Evolutionary conservation across 129 eudicot genomes (phyloP).

Genomic region (Tagetes patula): DNA sequence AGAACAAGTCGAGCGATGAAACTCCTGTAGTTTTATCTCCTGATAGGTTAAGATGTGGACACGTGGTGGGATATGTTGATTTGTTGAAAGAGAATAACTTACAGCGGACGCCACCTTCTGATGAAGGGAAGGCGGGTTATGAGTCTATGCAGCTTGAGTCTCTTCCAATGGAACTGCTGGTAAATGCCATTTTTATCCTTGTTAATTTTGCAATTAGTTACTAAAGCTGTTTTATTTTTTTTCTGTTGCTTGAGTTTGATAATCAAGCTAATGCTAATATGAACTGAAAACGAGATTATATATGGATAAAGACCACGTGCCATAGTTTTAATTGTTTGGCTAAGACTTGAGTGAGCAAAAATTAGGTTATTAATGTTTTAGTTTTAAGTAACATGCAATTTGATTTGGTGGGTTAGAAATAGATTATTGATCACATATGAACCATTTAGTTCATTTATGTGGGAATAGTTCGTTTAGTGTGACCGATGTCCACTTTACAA

Average conservation of each 20-base stretch:
- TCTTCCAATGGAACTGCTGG: slow-evolving; percentile 77
- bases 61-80: slow-evolving; percentile 32
- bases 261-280: neutral
- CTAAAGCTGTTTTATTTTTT: neutral
- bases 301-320: neutral
- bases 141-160: slow-evolving; percentile 67
- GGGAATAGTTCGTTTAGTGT: neutral
- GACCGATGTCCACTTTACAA: neutral
- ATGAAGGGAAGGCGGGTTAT: slow-evolving; percentile 34
- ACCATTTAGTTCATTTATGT: neutral
- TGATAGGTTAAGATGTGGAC: slow-evolving; percentile 38
- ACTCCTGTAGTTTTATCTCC: slow-evolving; percentile 53
- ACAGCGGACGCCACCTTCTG: slow-evolving; percentile 49
- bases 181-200: slow-evolving; percentile 27
- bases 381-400: neutral
- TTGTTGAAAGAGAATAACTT: slow-evolving; percentile 32
- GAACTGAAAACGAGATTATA: neutral
- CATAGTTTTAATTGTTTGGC: neutral
- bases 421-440: slow-evolving; percentile 3
- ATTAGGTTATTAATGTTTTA: neutral
- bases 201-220: neutral
- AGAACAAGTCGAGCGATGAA: slow-evolving; percentile 15
- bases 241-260: neutral
- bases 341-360: neutral
- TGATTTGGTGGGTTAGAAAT: neutral